These are phyloP conservation scores for Rutidosis leptorrhynchoides DNA, from an alignment of 129 eudicot genomes.

Conservation along the genomic window DNA sequence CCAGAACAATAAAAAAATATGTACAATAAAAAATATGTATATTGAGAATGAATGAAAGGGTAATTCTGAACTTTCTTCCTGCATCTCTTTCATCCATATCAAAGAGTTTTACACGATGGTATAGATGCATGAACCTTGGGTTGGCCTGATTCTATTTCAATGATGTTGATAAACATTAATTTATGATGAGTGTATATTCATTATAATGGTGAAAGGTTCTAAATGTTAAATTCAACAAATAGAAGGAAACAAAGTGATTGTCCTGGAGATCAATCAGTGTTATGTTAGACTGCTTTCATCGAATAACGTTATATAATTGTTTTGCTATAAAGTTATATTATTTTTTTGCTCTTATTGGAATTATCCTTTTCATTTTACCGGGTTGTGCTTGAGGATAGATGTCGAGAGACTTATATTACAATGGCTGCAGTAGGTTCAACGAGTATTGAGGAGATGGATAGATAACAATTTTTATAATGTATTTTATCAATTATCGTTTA, in stretches of 20 bases:
- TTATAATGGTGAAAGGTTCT: background rate
- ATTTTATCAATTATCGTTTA: too few relatives aligned
- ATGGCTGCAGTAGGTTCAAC: conserved; percentile 98
- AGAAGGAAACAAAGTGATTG: background rate
- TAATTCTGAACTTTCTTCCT: conserved; percentile 29
- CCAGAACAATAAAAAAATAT: conserved; percentile 90
- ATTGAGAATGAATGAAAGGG: conserved; percentile 99
- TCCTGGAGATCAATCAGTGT: background rate
- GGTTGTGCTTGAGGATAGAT: conserved; percentile 94
- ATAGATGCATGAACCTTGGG: too few relatives aligned
- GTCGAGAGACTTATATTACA: conserved; percentile 92
- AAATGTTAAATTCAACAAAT: background rate
- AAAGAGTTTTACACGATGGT: too few relatives aligned
- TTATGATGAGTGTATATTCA: background rate
- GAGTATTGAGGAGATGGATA: conserved; percentile 85
- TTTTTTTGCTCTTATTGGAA: conserved; percentile 6
- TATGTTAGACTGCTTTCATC: background rate
- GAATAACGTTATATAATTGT: background rate
- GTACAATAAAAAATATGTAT: conserved; percentile 77
- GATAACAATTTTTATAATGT: too few relatives aligned
- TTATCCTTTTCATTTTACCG: conserved; percentile 31
- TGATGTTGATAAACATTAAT: too few relatives aligned
- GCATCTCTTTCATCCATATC: too few relatives aligned
- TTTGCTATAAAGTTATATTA: too few relatives aligned
- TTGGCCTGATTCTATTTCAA: too few relatives aligned